phyloP scores from a whole-genome alignment of 2,329 filamentous ascomycete genomes.

The Talaromyces sp. region DNA sequence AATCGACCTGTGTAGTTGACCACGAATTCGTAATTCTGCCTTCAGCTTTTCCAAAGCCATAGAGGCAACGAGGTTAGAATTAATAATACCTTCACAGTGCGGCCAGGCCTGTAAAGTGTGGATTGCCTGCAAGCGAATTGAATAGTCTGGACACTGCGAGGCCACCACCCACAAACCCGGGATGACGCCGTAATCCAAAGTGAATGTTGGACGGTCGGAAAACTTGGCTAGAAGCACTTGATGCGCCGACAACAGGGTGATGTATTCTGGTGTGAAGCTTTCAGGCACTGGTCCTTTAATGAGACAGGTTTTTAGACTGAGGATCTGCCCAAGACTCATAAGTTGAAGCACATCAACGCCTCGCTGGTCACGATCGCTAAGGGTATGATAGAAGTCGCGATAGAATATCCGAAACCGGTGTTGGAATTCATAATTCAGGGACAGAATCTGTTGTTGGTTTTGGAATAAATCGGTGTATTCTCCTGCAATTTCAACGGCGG shows the following conservation, averaged over 20 bases:
- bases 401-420: neutral
- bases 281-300: constrained; percentile 5
- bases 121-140: constrained; percentile 2
- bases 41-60: neutral
- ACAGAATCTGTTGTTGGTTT: neutral
- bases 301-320: constrained; percentile 14
- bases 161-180: neutral
- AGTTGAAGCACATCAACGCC: neutral
- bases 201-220: neutral
- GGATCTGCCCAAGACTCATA: constrained; percentile 6
- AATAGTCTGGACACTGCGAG: neutral
- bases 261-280: constrained; percentile 9
- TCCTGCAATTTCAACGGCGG: constrained; percentile 6
- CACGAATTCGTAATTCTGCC: neutral
- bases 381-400: neutral
- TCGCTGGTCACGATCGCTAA: neutral
- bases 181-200: constrained; percentile 3
- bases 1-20: neutral
- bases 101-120: constrained; percentile 1
- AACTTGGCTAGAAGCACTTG: neutral
- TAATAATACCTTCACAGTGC: neutral
- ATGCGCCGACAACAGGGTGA: neutral
- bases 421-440: neutral
- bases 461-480: constrained; percentile 9
- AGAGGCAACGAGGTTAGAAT: constrained; percentile 7